Evolutionary conservation across 2,329 filamentous ascomycete species (phyloP).

Genomic region (Hypoxylon sp.): DNA sequence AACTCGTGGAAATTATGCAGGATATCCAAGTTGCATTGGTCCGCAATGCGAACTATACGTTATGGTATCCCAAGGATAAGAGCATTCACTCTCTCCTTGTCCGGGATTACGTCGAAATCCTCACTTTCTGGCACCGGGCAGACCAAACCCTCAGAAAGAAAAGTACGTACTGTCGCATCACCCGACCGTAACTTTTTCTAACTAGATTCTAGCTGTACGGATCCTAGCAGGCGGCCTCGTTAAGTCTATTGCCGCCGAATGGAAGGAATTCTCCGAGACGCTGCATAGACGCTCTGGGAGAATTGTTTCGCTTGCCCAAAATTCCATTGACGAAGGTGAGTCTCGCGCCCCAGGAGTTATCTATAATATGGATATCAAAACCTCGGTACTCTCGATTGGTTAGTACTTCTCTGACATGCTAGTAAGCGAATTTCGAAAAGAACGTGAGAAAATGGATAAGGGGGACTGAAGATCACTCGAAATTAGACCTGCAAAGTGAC

Average conservation of each 20-base stretch:
- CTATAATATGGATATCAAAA: not conserved
- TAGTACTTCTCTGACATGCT: not conserved
- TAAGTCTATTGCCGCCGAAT: slow-evolving; percentile 9
- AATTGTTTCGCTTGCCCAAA: slow-evolving; percentile 13
- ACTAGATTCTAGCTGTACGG: not conserved
- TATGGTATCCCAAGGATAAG: not conserved
- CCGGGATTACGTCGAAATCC: slow-evolving; percentile 32
- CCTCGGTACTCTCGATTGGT: not conserved
- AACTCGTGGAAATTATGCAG: not conserved
- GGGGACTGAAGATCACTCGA: slow-evolving; percentile 1
- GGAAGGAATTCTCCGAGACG: slow-evolving; percentile 6
- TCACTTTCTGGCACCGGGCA: slow-evolving; percentile 11
- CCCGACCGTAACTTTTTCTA: not conserved
- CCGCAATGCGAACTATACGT: not conserved
- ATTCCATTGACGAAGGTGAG: slow-evolving; percentile 1
- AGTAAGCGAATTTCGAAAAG: not conserved
- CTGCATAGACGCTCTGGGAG: slow-evolving; percentile 25
- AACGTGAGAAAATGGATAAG: slow-evolving; percentile 6
- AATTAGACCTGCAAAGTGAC: not conserved
- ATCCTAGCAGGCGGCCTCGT: slow-evolving; percentile 2
- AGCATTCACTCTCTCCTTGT: slow-evolving; percentile 9
- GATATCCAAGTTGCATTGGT: not conserved
- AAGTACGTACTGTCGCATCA: slow-evolving; percentile 20
- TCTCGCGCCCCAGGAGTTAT: not conserved
- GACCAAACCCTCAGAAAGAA: slow-evolving; percentile 23